Base-by-base conservation (phyloP, 2,329 filamentous ascomycete genomes). In the Neoscytalidium dimidiatum region DNA sequence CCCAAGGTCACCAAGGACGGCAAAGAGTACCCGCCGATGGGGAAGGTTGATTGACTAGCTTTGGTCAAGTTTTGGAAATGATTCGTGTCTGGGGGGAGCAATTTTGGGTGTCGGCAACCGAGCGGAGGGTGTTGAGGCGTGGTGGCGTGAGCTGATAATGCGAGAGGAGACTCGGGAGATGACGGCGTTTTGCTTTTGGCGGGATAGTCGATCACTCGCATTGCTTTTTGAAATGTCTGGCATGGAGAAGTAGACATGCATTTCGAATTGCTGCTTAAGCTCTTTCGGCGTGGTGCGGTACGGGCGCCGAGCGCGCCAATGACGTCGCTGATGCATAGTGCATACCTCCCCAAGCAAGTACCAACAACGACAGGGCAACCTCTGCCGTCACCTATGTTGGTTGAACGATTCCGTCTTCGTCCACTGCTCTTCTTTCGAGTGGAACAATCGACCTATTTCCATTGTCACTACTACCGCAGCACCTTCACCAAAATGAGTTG, bases 1-100 rank as follows among this genome's bases (percentile, higher is more conserved):
- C 89, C 89, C 29, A 85, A 85, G 73, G 80, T 90, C 67, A 84
- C 87, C 72, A 80, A 81, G 44, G 83, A 86, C 64, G 88, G 87
- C 51, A 85, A 85, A 71, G 71, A 83, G 71, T 91, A 90, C 71
- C 89, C 89, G 66, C 88, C 88, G 29, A 89, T 85, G 83, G 87
- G 83, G 4, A 78, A 75, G 41, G 74, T 75, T 7, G 52, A 48
- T 38, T 64, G 62, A 58, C 52, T 58, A 49, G 43, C 62, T 5
- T 14, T 33, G 19, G 26, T 64, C 41, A 48, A 46, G 29, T 57
- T 64, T 26, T 64, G 62, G 52, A 11, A 21, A 19, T 48, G 41
- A 31, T 35, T 41, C 31, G 11, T 11, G 31, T 11, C 31, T 11
- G 3, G 44, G 46, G 17, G 17, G 14, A 5, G 3, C 6, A 6